phyloP scores from a whole-genome alignment of 169 alveolate genomes.

The Plasmodium gaboni region DNA sequence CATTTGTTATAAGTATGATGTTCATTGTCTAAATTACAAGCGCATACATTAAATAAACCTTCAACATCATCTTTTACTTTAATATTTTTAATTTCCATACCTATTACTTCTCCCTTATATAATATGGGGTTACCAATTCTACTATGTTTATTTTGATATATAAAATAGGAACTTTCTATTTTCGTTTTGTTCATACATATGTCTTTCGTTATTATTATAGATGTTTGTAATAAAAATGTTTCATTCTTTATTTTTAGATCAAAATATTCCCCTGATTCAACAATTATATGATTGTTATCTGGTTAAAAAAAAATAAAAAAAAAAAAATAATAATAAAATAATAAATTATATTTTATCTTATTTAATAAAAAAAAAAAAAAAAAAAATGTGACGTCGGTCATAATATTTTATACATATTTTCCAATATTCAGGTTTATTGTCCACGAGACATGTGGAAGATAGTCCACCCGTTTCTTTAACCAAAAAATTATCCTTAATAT shows the following conservation, averaged over 20 bases:
- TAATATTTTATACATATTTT: slow-evolving; percentile 20
- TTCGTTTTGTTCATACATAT: slow-evolving; percentile 23
- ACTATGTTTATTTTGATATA: slow-evolving; percentile 9
- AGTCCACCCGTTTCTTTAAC: slow-evolving; percentile 1
- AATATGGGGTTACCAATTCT: slow-evolving; percentile 49
- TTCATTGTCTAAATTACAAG: slow-evolving; percentile 28
- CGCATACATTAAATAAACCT: slow-evolving; percentile 66
- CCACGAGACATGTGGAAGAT: slow-evolving; percentile 39
- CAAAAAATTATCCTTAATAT: slow-evolving; percentile 30
- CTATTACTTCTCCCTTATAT: slow-evolving; percentile 63
- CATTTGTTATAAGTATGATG: slow-evolving; percentile 34
- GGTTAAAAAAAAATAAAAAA: background rate
- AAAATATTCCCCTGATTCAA: slow-evolving; percentile 45
- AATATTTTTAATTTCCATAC: slow-evolving; percentile 45
- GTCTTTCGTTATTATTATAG: slow-evolving; percentile 45
- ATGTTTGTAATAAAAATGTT: slow-evolving; percentile 21
- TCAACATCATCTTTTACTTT: slow-evolving; percentile 37
- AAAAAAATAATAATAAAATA: background rate
- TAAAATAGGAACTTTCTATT: slow-evolving; percentile 19
- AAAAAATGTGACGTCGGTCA: too few species aligned
- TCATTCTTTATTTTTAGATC: slow-evolving; percentile 46
- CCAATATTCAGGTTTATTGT: slow-evolving; percentile 41
- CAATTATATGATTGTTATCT: slow-evolving; percentile 28
- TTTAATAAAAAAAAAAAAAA: background rate
- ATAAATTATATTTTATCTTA: background rate